phyloP scores from a whole-genome alignment of 495 filamentous ascomycete genomes.

The Cercophora newfieldiana region DNA sequence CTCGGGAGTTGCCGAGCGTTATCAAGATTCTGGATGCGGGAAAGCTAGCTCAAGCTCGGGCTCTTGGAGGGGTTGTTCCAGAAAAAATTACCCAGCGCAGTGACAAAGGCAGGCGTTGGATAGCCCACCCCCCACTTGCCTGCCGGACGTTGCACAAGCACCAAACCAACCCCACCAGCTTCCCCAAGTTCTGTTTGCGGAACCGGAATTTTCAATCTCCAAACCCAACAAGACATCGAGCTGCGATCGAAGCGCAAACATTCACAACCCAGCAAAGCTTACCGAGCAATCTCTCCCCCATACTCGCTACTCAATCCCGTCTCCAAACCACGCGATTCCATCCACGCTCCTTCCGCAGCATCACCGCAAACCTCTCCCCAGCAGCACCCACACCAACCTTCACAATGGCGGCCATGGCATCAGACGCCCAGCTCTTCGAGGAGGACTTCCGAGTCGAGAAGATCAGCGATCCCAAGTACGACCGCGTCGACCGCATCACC shows the following conservation, averaged over 20 bases:
- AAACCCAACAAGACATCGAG: not conserved
- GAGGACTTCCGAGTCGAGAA: constrained; percentile 81
- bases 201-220: constrained; percentile 18
- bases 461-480: constrained; percentile 83
- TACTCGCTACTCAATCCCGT: not conserved
- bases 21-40: not conserved
- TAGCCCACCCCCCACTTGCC: constrained; percentile 13
- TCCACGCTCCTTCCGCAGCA: not conserved
- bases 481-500: constrained; percentile 82
- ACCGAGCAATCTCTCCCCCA: not conserved
- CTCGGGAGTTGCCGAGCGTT: constrained; percentile 16
- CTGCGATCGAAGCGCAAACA: not conserved
- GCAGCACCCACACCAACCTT: constrained; percentile 31
- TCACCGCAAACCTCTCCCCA: not conserved
- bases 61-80: constrained; percentile 8
- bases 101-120: not conserved
- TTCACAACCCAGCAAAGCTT: not conserved
- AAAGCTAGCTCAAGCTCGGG: not conserved
- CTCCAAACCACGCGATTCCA: not conserved
- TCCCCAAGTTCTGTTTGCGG: constrained; percentile 19
- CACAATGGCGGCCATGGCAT: constrained; percentile 51
- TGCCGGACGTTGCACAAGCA: constrained; percentile 1
- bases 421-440: constrained; percentile 88
- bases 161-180: constrained; percentile 21
- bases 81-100: not conserved